Conservation (phyloP, 1,284 basidiomycete genomes). For the Phellinidium pouzarii region DNA sequence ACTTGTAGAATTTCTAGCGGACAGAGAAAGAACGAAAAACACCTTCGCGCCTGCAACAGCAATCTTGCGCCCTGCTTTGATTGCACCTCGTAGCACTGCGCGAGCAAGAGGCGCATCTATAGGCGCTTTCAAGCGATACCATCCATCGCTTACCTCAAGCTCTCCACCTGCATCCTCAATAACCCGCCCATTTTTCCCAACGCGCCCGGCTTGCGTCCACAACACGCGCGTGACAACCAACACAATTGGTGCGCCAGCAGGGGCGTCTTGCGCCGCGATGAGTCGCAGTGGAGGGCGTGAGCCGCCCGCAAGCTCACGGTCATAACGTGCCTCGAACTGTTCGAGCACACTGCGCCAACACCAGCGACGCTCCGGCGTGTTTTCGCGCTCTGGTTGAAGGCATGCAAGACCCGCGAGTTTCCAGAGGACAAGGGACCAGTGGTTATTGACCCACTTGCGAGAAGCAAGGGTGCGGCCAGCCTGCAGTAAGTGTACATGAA, state of each 20-base stretch:
- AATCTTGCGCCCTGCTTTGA: conserved; percentile 80
- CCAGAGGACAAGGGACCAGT: conserved; percentile 90
- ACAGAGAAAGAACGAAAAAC: conserved; percentile 23
- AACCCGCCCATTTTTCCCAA: not conserved
- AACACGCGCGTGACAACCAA: conserved; percentile 76
- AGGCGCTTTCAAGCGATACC: conserved; percentile 81
- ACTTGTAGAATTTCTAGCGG: not conserved
- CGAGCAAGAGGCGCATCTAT: conserved; percentile 70
- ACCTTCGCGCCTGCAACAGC: conserved; percentile 77
- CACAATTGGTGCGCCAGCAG: conserved; percentile 70
- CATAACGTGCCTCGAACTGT: conserved; percentile 90
- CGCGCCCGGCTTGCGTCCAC: conserved; percentile 40
- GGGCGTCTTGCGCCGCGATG: conserved; percentile 71
- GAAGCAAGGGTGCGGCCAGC: conserved; percentile 58
- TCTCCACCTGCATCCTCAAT: conserved; percentile 35
- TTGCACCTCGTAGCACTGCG: conserved; percentile 59
- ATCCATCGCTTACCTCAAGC: conserved; percentile 91
- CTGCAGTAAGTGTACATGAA: conserved; percentile 43
- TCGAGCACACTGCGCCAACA: conserved; percentile 71
- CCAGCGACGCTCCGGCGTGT: conserved; percentile 53
- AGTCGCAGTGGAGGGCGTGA: conserved; percentile 76
- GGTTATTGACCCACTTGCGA: conserved; percentile 83
- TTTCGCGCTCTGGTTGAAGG: conserved; percentile 60
- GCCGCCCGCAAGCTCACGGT: conserved; percentile 78
- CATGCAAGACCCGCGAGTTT: conserved; percentile 82